These are phyloP conservation scores for Neurospora crassa DNA, from an alignment of 2,329 filamentous ascomycete species.

Conservation along the genomic window DNA sequence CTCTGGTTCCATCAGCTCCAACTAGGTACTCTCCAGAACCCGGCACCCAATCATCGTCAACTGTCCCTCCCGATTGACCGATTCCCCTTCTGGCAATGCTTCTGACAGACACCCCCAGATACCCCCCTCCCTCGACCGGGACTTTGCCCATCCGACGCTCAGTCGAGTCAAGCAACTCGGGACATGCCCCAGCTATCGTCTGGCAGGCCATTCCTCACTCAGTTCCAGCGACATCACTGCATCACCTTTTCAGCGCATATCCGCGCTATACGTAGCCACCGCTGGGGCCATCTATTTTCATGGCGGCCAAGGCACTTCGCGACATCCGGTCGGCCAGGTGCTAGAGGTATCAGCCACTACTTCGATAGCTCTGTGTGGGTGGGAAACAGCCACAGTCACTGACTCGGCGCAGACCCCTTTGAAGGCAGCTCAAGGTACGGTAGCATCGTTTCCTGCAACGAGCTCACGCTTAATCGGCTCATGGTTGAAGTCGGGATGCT, in stretches of 20 bases:
- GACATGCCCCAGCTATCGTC: neutral
- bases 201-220: neutral
- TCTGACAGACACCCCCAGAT: slow-evolving; percentile 7
- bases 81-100: slow-evolving; percentile 1
- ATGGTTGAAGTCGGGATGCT: neutral
- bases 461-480: neutral
- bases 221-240: neutral
- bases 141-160: slow-evolving; percentile 11
- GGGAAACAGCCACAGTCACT: neutral
- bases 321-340: neutral
- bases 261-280: neutral
- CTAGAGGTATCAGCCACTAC: neutral
- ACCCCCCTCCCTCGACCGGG: slow-evolving; percentile 9
- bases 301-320: neutral
- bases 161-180: slow-evolving; percentile 15
- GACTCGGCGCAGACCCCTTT: neutral
- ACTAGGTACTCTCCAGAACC: neutral
- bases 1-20: slow-evolving; percentile 3
- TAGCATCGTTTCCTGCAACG: neutral
- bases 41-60: slow-evolving; percentile 12
- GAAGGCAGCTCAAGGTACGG: neutral
- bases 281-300: neutral
- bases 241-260: neutral
- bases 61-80: neutral
- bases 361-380: neutral